phyloP scores from a whole-genome alignment of 1,139 yeast species.

The Sugiyamaella xylanicola region DNA sequence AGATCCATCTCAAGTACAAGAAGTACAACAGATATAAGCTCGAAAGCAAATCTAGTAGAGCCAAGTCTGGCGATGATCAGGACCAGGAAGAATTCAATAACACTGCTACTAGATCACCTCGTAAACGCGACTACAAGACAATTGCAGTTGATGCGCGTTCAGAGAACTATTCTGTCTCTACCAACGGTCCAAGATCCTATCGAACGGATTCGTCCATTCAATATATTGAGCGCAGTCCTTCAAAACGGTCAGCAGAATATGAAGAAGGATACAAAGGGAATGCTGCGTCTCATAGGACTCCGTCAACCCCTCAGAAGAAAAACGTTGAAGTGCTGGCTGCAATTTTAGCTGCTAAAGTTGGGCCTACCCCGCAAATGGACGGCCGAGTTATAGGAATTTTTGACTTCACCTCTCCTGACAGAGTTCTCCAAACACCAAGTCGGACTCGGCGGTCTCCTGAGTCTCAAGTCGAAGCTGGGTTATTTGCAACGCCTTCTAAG shows the following conservation, averaged over 20 bases:
- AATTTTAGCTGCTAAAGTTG: slow-evolving; percentile 47
- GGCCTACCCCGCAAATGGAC: slow-evolving; percentile 76
- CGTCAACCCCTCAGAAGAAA: slow-evolving; percentile 11
- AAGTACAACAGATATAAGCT: slow-evolving; percentile 45
- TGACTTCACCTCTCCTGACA: slow-evolving; percentile 52
- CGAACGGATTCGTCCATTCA: slow-evolving; percentile 1
- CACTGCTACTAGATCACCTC: background rate
- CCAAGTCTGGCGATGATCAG: background rate
- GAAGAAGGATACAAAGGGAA: slow-evolving; percentile 13
- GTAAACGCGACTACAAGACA: background rate
- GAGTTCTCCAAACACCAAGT: slow-evolving; percentile 33
- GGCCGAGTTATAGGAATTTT: slow-evolving; percentile 70
- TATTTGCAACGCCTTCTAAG: slow-evolving; percentile 9
- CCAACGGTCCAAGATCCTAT: background rate
- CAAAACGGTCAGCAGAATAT: slow-evolving; percentile 8
- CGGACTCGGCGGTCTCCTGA: background rate
- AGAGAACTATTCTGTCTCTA: background rate
- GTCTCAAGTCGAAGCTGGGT: background rate
- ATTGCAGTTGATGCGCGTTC: background rate
- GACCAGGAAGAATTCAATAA: background rate
- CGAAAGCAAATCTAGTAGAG: background rate
- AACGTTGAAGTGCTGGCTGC: slow-evolving; percentile 6
- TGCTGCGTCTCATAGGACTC: slow-evolving; percentile 5
- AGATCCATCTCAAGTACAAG: slow-evolving; percentile 50
- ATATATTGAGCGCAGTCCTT: slow-evolving; percentile 5